Base-by-base conservation (phyloP, 1,284 basidiomycete species). In the Pseudozyma sp. region DNA sequence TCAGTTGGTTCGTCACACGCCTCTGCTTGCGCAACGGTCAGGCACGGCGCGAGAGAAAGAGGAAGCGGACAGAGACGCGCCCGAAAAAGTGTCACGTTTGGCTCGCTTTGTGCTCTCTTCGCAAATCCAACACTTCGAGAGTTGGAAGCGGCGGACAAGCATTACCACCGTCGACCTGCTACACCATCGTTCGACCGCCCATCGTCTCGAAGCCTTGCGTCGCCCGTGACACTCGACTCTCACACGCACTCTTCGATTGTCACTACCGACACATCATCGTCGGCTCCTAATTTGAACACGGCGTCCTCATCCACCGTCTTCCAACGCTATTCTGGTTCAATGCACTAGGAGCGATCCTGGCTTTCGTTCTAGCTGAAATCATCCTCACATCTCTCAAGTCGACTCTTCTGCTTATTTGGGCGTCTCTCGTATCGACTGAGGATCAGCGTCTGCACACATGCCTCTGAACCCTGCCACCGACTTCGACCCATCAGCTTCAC, bases 381-480 rank as follows among this genome's bases (percentile, higher is more conserved):
- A 10, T 37, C 14, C 14, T 8, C 14, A 8, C 35, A 14, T 37
- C 48, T 30, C 35, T 19, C 24, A 11, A 40, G 11, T 29, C 24
- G 8, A 19, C 10, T 39, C 24, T 30, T 14, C 30, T 47, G n/a
- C 14, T 17, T 24, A 24, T 39, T 29, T 29, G 35, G 5, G 11
- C 33, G n/a, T 9, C 49, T n/a, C 29, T 39, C 17, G 19, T 10
- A 29, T 10, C 9, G 10, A 37, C 16, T 40, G 45, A 4, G 30
- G 33, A 6, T n/a, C 14, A 43, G 17, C 43, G 29, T 57, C 45
- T 43, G 34, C 48, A 46, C 58, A 53, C 51, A 68, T 68, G 65
- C 65, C 65, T 62, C 29, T 51, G 54, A 54, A 68, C 46, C 54
- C 57, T 44, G 17, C 50, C 13, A 29, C 54, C 40, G n/a, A 33